phyloP scores from a whole-genome alignment of 805 yeast genomes.

The Sugiyamaella chiloensis region DNA sequence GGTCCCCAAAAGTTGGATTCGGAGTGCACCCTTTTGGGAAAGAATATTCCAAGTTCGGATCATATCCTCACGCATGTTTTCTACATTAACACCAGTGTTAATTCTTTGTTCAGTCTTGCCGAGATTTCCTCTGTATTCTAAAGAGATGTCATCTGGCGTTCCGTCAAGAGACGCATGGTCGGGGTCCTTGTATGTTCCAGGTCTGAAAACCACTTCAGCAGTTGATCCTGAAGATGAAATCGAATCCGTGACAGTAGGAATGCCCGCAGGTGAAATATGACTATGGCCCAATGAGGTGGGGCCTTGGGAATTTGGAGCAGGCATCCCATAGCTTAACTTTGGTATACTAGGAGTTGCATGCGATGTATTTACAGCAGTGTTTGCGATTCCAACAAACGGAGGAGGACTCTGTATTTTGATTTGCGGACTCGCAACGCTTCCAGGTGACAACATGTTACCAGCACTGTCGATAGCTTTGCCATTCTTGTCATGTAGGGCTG shows the following conservation, averaged over 20 bases:
- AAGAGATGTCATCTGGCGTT: slow-evolving; percentile 21
- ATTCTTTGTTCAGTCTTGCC: not conserved
- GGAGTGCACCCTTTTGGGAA: slow-evolving; percentile 10
- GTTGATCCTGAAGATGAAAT: not conserved
- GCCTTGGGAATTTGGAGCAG: not conserved
- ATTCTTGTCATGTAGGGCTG: slow-evolving; percentile 17
- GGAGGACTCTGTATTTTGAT: not conserved
- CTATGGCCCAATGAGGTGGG: not conserved
- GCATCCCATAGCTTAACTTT: not conserved
- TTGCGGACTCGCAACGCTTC: not conserved
- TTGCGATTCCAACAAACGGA: not conserved
- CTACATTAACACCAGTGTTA: slow-evolving; percentile 16
- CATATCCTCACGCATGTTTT: slow-evolving; percentile 21
- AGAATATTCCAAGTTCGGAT: slow-evolving; percentile 20
- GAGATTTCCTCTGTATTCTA: not conserved
- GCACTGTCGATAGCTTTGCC: not conserved
- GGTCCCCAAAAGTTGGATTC: slow-evolving; percentile 17
- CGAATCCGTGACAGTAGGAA: not conserved
- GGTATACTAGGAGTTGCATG: not conserved
- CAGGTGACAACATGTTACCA: not conserved
- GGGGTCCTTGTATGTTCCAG: not conserved
- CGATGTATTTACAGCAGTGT: not conserved
- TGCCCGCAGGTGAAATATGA: not conserved
- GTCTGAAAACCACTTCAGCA: not conserved
- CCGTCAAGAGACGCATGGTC: slow-evolving; percentile 19